phyloP scores from a whole-genome alignment of 768 basidiomycete genomes.

The Sarcodon aspratus region DNA sequence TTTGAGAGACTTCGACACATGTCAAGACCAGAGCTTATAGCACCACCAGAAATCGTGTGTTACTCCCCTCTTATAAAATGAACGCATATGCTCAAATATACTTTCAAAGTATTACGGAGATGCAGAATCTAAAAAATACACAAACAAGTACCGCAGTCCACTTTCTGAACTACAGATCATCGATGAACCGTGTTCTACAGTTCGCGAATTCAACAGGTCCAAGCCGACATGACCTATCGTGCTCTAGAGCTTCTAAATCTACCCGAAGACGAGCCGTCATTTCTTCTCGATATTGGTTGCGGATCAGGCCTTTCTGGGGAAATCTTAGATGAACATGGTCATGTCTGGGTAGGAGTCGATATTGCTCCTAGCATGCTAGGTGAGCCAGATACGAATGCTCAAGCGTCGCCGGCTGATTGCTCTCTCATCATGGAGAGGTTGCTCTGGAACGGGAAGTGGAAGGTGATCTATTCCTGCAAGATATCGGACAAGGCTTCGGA shows the following conservation, averaged over 20 bases:
- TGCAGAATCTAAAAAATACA: conserved; percentile 91
- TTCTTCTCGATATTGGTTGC: conserved; percentile 91
- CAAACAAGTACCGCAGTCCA: conserved; percentile 55
- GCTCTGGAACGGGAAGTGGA: conserved; percentile 92
- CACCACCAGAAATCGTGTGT: conserved; percentile 66
- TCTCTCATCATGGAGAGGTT: conserved; percentile 48
- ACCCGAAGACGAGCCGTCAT: conserved; percentile 68
- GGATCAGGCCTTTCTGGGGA: conserved; percentile 96
- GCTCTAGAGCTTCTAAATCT: conserved; percentile 86
- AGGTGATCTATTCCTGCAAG: conserved; percentile 92
- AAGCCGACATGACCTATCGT: conserved; percentile 95
- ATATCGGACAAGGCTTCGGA: conserved; percentile 96
- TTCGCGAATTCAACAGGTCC: conserved; percentile 92
- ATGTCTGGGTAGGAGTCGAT: conserved; percentile 90
- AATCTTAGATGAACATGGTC: conserved; percentile 89
- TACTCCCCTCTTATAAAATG: conserved; percentile 1
- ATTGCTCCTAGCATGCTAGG: conserved; percentile 96
- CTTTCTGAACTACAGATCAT: neutral
- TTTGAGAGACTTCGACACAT: conserved; percentile 18
- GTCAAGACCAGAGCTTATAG: conserved; percentile 52
- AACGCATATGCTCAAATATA: neutral
- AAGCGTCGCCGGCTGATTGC: neutral
- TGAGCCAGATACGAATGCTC: conserved; percentile 22
- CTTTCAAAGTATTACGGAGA: conserved; percentile 86
- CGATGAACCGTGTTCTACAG: conserved; percentile 25